A percentile compares a stretch with the other conserved stretches of the same genome.
phyloP scores from a whole-genome alignment of 163 green algal genomes.

The Prototheca wickerhamii region DNA sequence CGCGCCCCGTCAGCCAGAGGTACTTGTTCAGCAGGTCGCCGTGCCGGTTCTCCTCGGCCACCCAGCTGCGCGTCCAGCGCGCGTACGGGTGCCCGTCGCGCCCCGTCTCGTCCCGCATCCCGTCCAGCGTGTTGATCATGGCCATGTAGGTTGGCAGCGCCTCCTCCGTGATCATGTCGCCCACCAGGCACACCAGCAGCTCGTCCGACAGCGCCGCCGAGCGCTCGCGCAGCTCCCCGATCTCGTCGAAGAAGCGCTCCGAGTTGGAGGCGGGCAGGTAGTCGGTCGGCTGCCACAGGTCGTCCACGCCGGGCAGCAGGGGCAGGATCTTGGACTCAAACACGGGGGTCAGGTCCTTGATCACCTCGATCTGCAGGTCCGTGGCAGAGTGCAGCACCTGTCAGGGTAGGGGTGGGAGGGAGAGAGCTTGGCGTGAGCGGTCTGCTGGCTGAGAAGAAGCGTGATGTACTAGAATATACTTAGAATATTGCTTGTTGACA shows the following conservation, averaged over 20 bases:
- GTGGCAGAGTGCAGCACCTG: conserved; percentile 18
- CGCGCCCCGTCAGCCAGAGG: conserved; percentile 65
- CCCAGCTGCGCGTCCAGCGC: conserved; percentile 79
- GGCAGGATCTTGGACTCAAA: conserved; percentile 56
- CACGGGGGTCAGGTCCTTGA: conserved; percentile 15
- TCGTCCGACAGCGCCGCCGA: conserved; percentile 77
- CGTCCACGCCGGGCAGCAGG: conserved; percentile 51
- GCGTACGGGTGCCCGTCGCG: conserved; percentile 47
- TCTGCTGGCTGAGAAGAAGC: neutral
- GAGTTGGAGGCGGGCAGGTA: conserved; percentile 76
- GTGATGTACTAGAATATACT: too few species aligned
- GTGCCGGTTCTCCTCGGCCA: conserved; percentile 96
- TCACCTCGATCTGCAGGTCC: conserved; percentile 19
- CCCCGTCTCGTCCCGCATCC: conserved; percentile 77
- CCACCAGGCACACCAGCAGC: conserved; percentile 88
- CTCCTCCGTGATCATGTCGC: conserved; percentile 99
- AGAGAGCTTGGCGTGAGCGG: neutral
- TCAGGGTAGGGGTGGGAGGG: neutral
- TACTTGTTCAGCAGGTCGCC: conserved; percentile 94
- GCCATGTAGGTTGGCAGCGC: conserved; percentile 96
- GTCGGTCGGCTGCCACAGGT: conserved; percentile 94
- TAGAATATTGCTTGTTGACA: neutral
- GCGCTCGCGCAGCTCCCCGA: conserved; percentile 60
- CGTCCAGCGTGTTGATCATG: conserved; percentile 98
- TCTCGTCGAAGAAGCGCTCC: conserved; percentile 77